Evolutionary conservation across 768 basidiomycete genomes (phyloP).

Genomic region (Sporobolomyces pararoseus): DNA sequence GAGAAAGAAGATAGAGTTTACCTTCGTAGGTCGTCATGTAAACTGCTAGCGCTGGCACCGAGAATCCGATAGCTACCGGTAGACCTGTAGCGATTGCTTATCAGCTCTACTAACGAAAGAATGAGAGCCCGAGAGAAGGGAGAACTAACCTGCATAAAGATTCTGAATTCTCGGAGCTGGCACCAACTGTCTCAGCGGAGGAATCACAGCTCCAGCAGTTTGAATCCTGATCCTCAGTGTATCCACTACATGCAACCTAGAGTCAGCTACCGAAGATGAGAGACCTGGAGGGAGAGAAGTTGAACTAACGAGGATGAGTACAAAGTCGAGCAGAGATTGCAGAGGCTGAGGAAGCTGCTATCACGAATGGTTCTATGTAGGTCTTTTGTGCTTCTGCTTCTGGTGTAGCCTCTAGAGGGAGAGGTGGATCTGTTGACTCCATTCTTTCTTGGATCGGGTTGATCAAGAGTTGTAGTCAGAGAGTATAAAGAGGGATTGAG

Average conservation of each 20-base stretch:
- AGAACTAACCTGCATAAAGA: slow-evolving; percentile 37
- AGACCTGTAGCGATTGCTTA: slow-evolving; percentile 28
- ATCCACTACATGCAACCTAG: slow-evolving; percentile 23
- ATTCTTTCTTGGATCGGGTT: neutral
- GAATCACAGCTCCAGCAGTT: slow-evolving; percentile 37
- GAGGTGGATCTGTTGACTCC: slow-evolving; percentile 16
- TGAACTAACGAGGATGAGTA: slow-evolving; percentile 42
- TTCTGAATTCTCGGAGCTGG: slow-evolving; percentile 24
- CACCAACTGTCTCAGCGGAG: slow-evolving; percentile 37
- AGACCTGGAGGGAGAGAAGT: neutral
- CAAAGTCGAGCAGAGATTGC: slow-evolving; percentile 24
- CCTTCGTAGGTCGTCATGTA: slow-evolving; percentile 44
- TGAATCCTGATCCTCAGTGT: slow-evolving; percentile 42
- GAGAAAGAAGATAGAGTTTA: neutral
- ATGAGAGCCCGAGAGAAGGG: too few relatives aligned
- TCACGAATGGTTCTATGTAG: slow-evolving; percentile 32
- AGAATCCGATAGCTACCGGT: slow-evolving; percentile 43
- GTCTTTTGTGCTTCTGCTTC: neutral
- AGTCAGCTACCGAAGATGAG: neutral
- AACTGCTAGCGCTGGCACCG: slow-evolving; percentile 34
- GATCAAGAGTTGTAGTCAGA: neutral
- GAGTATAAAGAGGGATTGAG: neutral
- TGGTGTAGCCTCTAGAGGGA: neutral
- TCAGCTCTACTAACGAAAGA: too few relatives aligned
- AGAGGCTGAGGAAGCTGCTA: slow-evolving; percentile 12